These are phyloP conservation scores for Emericellopsis cladophorae DNA, from an alignment of 2,329 filamentous ascomycete species.

Conservation along the genomic window DNA sequence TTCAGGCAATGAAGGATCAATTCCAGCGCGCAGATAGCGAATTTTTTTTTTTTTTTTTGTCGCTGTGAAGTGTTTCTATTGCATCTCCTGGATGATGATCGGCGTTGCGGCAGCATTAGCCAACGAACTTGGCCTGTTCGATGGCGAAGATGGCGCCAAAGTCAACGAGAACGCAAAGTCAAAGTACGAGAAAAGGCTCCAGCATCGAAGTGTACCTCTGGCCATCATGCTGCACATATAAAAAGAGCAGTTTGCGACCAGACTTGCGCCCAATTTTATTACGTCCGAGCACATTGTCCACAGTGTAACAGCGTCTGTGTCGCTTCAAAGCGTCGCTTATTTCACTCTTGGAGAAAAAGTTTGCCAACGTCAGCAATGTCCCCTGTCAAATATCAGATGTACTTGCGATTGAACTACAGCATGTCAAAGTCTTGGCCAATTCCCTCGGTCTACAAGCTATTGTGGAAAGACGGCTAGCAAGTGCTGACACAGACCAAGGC, in stretches of 20 bases:
- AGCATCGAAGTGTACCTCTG: neutral
- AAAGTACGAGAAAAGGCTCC: neutral
- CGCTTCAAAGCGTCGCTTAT: neutral
- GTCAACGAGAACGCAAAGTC: neutral
- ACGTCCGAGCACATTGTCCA: neutral
- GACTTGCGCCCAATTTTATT: slow-evolving; percentile 2
- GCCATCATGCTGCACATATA: neutral
- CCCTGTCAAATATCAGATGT: slow-evolving; percentile 11
- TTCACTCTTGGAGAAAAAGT: neutral
- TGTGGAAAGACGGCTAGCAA: slow-evolving; percentile 23
- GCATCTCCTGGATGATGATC: slow-evolving; percentile 48
- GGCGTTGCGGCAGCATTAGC: slow-evolving; percentile 38
- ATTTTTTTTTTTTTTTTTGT: too few relatives aligned
- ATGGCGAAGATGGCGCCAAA: slow-evolving; percentile 8
- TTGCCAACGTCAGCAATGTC: slow-evolving; percentile 5
- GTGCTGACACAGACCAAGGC: slow-evolving; percentile 35
- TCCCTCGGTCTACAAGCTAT: slow-evolving; percentile 42
- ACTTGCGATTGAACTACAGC: slow-evolving; percentile 38
- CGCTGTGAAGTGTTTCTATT: slow-evolving; percentile 38
- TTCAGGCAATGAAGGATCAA: too few relatives aligned
- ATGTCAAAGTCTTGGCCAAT: slow-evolving; percentile 27
- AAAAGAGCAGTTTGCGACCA: slow-evolving; percentile 1
- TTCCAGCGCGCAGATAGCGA: too few relatives aligned
- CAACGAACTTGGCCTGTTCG: slow-evolving; percentile 37
- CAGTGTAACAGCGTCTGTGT: neutral